Base-by-base conservation (phyloP, 179 eudicot genomes). In the Beta corolliflora region DNA sequence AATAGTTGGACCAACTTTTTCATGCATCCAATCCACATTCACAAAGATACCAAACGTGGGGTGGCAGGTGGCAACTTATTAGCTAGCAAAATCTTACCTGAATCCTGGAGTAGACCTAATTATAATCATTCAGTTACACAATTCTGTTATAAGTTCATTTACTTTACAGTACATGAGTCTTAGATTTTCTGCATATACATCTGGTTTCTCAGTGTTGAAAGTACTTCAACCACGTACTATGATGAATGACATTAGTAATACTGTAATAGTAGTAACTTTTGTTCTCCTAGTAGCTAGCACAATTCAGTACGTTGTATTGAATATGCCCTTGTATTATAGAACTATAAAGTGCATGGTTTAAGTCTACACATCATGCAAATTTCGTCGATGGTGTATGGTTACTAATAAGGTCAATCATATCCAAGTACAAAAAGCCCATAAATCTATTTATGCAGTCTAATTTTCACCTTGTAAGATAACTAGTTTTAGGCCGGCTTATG, bases 21-120 rank as follows among this genome's bases (percentile, higher is more conserved):
- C 82, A 79, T 83, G 85, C 81, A 79, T 29, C 78, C 74, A 82
- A 72, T 77, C 73, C 72, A 78, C 69, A 73, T 75, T 75, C 76
- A 83, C 46, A 77, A 70, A 77, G 71, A 65, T 79, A 73, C 79
- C 82, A 73, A 82, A 79, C 80, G 81, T 82, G 80, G 77, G 77
- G 68, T 77, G 70, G 84, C 79, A 74, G 66, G 60, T 76, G 80
- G 44, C 76, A 55, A 60, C 56, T 65, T 61, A 15, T 41, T 59
- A 14, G 11, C 12, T 19, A 58, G 58, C 63, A 23, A 16, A 10
- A 19, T 59, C 25, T 9, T 29, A 13, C 25, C 18, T 50, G 50
- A 50, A 50, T 50, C 19, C 73, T 31, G 4, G n/a, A 58, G 18
- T 18, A 67, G 19, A 5, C 36, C 3, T 52, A 25, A 76, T 11